Conservation (phyloP, 139 green algal species). For the Coelastrella sp. region DNA sequence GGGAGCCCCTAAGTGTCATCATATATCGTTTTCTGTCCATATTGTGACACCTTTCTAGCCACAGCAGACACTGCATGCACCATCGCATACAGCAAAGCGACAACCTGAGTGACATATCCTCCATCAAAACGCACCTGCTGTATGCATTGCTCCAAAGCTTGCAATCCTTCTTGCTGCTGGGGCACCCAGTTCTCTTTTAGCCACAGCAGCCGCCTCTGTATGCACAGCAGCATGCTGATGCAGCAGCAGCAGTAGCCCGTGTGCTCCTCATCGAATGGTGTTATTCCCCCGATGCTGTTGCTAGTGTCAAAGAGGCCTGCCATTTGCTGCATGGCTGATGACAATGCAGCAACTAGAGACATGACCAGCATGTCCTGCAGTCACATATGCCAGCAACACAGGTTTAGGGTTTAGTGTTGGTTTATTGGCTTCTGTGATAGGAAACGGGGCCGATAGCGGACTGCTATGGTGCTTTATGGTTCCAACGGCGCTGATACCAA, state of each 20-base stretch:
- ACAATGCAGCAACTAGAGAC: background rate
- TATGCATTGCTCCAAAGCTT: background rate
- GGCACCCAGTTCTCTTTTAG: background rate
- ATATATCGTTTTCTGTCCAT: no score
- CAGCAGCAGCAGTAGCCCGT: slow-evolving; percentile 25
- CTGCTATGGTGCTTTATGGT: no score
- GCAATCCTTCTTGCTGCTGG: background rate
- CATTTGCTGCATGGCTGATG: background rate
- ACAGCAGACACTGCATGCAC: background rate
- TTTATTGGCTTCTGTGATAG: no score
- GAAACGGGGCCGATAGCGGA: no score
- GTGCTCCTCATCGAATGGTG: background rate
- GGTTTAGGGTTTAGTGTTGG: no score
- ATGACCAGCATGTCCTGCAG: background rate
- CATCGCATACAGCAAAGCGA: background rate
- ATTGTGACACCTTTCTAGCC: no score
- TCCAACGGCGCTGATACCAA: no score
- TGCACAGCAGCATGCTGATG: slow-evolving; percentile 23
- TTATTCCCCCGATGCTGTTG: background rate
- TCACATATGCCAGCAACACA: background rate
- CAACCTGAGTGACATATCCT: background rate
- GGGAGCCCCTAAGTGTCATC: background rate
- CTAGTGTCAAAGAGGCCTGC: background rate
- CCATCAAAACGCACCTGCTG: background rate
- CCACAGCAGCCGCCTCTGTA: slow-evolving; percentile 8